Evolutionary conservation across 768 basidiomycete species (phyloP).

Genomic region (Tubosaeta sp.): DNA sequence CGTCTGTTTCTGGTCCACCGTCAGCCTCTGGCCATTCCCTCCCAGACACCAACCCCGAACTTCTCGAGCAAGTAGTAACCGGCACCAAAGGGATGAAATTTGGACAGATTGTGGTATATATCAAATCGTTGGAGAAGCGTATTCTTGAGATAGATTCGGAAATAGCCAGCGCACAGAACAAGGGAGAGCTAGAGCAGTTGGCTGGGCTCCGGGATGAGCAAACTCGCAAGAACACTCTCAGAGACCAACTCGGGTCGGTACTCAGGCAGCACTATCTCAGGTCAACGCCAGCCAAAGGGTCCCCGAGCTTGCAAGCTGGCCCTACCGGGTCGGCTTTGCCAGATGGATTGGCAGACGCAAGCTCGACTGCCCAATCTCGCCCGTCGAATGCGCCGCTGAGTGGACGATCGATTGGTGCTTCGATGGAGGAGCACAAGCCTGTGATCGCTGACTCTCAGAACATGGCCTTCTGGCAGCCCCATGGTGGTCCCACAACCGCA

Average conservation of each 20-base stretch:
- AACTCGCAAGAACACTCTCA: neutral
- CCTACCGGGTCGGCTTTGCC: neutral
- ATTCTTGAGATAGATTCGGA: constrained; percentile 11
- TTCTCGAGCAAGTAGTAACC: constrained; percentile 15
- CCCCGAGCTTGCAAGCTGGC: constrained; percentile 5
- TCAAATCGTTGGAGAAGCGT: constrained; percentile 16
- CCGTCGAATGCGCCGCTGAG: constrained; percentile 2
- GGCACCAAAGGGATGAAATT: constrained; percentile 10
- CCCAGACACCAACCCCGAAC: neutral
- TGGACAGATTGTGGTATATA: constrained; percentile 22
- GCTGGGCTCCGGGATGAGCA: constrained; percentile 13
- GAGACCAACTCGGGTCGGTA: constrained; percentile 10
- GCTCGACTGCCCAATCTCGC: constrained; percentile 10
- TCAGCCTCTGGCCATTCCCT: constrained; percentile 9
- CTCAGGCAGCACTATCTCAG: constrained; percentile 18
- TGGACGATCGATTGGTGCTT: constrained; percentile 3
- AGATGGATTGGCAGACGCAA: constrained; percentile 7
- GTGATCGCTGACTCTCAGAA: constrained; percentile 21
- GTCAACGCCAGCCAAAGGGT: constrained; percentile 7
- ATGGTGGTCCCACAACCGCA: neutral
- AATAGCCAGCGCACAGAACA: constrained; percentile 11
- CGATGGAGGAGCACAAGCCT: constrained; percentile 20
- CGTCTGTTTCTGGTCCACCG: constrained; percentile 7
- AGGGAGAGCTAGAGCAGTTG: constrained; percentile 16
- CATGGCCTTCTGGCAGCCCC: constrained; percentile 22